Percentiles rank a stretch among this genome's conserved stretches.
Evolutionary conservation across 2,329 filamentous ascomycete genomes (phyloP).

Genomic region (Colletotrichum cereale): DNA sequence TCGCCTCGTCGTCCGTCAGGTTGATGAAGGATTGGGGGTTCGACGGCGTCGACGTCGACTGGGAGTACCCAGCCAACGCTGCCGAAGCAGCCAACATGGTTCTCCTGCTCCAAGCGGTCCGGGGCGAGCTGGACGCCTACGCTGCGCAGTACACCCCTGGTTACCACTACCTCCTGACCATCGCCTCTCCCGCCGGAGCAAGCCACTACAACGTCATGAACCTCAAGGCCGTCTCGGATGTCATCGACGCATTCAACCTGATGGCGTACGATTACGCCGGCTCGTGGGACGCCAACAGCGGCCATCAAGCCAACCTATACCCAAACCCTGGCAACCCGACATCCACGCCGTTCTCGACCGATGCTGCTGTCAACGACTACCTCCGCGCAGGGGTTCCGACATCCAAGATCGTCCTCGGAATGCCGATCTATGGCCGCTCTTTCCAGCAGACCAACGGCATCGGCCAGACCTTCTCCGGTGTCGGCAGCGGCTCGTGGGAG

Average conservation of each 20-base stretch:
- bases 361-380: slow-evolving; percentile 75
- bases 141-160: slow-evolving; percentile 53
- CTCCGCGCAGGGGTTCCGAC: slow-evolving; percentile 67
- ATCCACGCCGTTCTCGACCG: slow-evolving; percentile 77
- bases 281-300: slow-evolving; percentile 71
- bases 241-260: slow-evolving; percentile 69
- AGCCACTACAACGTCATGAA: slow-evolving; percentile 63
- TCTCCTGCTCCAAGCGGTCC: slow-evolving; percentile 57
- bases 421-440: slow-evolving; percentile 84
- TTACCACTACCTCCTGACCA: slow-evolving; percentile 64
- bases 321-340: slow-evolving; percentile 62
- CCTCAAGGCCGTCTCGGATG: slow-evolving; percentile 62
- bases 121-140: slow-evolving; percentile 58
- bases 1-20: slow-evolving; percentile 76
- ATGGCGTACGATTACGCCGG: slow-evolving; percentile 82
- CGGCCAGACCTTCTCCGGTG: slow-evolving; percentile 72
- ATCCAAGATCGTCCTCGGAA: slow-evolving; percentile 78
- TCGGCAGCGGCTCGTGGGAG: slow-evolving; percentile 71
- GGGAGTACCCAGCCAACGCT: slow-evolving; percentile 63
- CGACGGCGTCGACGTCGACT: slow-evolving; percentile 69
- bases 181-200: slow-evolving; percentile 63
- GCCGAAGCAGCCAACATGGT: slow-evolving; percentile 57
- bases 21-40: slow-evolving; percentile 77
- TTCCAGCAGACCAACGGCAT: slow-evolving; percentile 77
- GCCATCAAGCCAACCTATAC: slow-evolving; percentile 79